Evolutionary conservation across 371 early-diverging fungal species (phyloP).

Genomic region (Circinella umbellata): DNA sequence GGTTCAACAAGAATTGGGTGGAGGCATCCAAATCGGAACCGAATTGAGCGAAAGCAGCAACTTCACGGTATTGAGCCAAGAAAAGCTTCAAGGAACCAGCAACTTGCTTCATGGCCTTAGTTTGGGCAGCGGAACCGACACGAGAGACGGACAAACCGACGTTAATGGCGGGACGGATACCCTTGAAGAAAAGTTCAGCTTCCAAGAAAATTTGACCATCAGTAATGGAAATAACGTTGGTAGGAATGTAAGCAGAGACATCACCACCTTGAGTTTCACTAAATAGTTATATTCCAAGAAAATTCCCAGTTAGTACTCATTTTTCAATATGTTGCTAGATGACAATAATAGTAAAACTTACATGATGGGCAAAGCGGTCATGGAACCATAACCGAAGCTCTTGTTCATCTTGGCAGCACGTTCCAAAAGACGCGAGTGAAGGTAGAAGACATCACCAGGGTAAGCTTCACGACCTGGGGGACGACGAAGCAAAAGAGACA

Average conservation of each 20-base stretch:
- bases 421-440: constrained; percentile 96
- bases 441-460: constrained; percentile 98
- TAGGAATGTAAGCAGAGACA: constrained; percentile 98
- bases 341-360: constrained; percentile 63
- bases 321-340: constrained; percentile 50
- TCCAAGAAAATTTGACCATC: constrained; percentile 93
- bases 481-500: constrained; percentile 96
- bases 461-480: constrained; percentile 98
- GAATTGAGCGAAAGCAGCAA: constrained; percentile 98
- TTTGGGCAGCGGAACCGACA: constrained; percentile 98
- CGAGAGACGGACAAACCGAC: constrained; percentile 98
- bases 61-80: constrained; percentile 98
- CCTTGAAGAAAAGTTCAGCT: constrained; percentile 98
- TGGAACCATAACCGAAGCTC: constrained; percentile 87
- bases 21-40: constrained; percentile 98
- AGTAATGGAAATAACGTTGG: constrained; percentile 98
- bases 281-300: background rate
- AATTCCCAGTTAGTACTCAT: background rate
- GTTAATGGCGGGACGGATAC: constrained; percentile 97
- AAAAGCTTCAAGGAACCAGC: constrained; percentile 97
- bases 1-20: constrained; percentile 96
- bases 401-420: constrained; percentile 98
- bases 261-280: constrained; percentile 97
- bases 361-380: constrained; percentile 95
- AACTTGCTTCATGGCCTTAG: constrained; percentile 98